phyloP scores from a whole-genome alignment of 768 basidiomycete species.

The Podaxis carcinomalis region DNA sequence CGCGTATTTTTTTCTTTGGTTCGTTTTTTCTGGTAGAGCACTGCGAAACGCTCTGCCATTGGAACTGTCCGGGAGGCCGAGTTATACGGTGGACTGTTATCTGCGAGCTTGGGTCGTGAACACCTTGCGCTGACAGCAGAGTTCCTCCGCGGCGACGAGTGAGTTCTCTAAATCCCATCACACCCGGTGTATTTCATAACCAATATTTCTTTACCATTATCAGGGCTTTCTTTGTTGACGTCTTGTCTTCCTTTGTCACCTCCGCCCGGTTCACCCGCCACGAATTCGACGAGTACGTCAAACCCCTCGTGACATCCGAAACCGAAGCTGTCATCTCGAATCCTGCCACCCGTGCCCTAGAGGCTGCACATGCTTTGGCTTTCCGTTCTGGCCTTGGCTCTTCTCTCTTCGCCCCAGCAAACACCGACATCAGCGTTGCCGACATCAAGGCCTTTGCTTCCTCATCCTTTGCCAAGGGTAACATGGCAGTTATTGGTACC shows the following conservation, averaged over 20 bases:
- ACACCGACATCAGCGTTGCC: conserved; percentile 54
- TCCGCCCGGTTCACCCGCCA: conserved; percentile 79
- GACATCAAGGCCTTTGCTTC: conserved; percentile 75
- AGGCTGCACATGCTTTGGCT: conserved; percentile 83
- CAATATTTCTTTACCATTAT: neutral
- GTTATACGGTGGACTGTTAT: conserved; percentile 88
- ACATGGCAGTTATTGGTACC: conserved; percentile 83
- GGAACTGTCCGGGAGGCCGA: conserved; percentile 91
- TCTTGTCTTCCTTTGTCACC: conserved; percentile 80
- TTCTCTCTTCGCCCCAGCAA: conserved; percentile 79
- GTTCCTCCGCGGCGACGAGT: conserved; percentile 96
- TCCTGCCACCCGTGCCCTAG: conserved; percentile 70
- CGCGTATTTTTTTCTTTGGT: neutral
- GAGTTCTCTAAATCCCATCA: conserved; percentile 32
- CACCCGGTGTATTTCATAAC: neutral
- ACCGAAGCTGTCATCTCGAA: conserved; percentile 52
- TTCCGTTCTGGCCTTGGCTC: conserved; percentile 94
- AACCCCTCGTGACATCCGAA: conserved; percentile 69
- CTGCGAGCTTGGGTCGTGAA: conserved; percentile 80
- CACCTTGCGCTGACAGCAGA: conserved; percentile 92
- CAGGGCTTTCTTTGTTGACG: conserved; percentile 86
- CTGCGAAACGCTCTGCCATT: conserved; percentile 79
- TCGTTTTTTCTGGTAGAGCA: conserved; percentile 53
- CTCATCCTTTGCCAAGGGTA: conserved; percentile 69
- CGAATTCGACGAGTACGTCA: conserved; percentile 72